These are phyloP conservation scores for Pseudotulostoma volvatum DNA, from an alignment of 495 filamentous ascomycete species.

Conservation along the genomic window DNA sequence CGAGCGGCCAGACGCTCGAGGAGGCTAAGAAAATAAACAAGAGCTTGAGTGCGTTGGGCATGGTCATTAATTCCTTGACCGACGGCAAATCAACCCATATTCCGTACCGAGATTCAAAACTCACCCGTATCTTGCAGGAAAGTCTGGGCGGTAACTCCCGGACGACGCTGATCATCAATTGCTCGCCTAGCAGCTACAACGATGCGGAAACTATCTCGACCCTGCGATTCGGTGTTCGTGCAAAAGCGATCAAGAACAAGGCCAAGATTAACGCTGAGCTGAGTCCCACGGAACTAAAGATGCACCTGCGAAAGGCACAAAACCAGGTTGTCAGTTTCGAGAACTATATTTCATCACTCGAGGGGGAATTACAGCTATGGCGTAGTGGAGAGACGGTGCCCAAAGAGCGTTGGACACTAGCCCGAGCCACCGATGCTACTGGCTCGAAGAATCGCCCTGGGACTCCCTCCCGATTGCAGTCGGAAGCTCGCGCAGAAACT, in stretches of 20 bases:
- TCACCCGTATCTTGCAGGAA: conserved; percentile 93
- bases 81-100: conserved; percentile 97
- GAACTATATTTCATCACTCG: conserved; percentile 65
- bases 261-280: conserved; percentile 98
- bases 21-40: conserved; percentile 99
- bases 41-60: conserved; percentile 90
- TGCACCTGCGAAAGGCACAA: conserved; percentile 79
- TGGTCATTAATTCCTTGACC: conserved; percentile 96
- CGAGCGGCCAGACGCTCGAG: conserved; percentile 91
- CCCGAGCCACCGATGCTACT: conserved; percentile 41
- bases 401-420: conserved; percentile 62
- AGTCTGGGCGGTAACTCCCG: conserved; percentile 91
- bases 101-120: conserved; percentile 94
- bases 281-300: conserved; percentile 86
- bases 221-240: conserved; percentile 85
- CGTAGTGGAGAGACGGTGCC: conserved; percentile 76
- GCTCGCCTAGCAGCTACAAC: conserved; percentile 95
- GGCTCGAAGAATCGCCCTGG: conserved; percentile 43
- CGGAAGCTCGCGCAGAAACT: conserved; percentile 39
- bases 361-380: conserved; percentile 75
- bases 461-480: conserved; percentile 65
- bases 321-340: conserved; percentile 78
- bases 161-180: conserved; percentile 96
- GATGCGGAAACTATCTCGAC: conserved; percentile 90
- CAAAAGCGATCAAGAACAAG: conserved; percentile 99